A percentile compares a stretch with the other conserved stretches of the same genome.
Conservation (phyloP, 331 rosid species). For the Acacia pycnantha region DNA sequence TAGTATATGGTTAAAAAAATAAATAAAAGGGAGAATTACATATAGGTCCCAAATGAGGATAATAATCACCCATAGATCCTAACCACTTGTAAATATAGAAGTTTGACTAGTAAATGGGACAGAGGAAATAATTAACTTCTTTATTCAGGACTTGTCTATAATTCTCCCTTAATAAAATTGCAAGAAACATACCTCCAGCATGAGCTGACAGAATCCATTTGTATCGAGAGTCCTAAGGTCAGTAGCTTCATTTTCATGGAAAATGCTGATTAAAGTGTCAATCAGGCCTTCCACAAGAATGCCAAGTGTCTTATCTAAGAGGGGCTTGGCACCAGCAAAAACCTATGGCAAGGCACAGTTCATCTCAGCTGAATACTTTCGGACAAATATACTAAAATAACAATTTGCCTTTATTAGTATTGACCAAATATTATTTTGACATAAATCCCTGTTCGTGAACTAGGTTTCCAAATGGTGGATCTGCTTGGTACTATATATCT, state of each 20-base stretch:
- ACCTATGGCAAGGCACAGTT: constrained; percentile 51
- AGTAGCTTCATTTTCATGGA: constrained; percentile 65
- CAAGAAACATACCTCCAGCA: constrained; percentile 79
- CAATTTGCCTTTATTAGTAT: neutral
- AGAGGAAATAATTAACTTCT: neutral
- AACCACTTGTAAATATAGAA: neutral
- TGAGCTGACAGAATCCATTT: constrained; percentile 95
- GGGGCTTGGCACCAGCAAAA: constrained; percentile 91
- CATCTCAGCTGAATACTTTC: constrained; percentile 26
- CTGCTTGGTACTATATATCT: constrained; percentile 7
- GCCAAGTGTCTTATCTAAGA: constrained; percentile 94
- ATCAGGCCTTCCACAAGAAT: constrained; percentile 97
- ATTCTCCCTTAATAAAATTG: neutral
- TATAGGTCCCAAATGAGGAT: neutral
- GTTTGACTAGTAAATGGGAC: too few species aligned
- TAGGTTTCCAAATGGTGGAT: neutral
- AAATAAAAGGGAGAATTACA: neutral
- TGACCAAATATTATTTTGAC: constrained; percentile 13
- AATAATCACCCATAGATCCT: neutral
- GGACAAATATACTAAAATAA: constrained; percentile 10
- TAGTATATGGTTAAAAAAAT: neutral
- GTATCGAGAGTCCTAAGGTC: constrained; percentile 80
- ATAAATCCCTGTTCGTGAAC: constrained; percentile 1
- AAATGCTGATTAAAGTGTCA: constrained; percentile 87
- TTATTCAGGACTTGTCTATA: neutral